Conservation (phyloP, 306 rosid species). For the Dicorynia guianensis region DNA sequence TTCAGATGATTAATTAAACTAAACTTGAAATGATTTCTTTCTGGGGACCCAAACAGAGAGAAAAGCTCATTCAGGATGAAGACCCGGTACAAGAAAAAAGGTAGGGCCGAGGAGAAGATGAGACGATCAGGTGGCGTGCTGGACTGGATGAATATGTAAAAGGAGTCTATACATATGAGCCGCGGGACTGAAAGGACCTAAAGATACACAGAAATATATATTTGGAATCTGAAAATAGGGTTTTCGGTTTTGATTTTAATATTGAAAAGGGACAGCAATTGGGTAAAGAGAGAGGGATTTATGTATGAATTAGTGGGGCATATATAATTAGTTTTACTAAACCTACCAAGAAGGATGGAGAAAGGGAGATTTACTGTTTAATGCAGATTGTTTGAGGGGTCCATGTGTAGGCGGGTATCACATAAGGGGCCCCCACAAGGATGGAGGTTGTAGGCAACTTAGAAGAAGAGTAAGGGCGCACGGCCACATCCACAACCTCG, state of each 20-base stretch:
- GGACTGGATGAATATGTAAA: conserved; percentile 55
- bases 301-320: no score
- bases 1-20: no score
- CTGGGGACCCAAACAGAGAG: conserved; percentile 40
- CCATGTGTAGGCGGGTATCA: conserved; percentile 52
- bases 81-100: conserved; percentile 26
- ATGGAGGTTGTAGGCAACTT: conserved; percentile 36
- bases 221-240: background rate
- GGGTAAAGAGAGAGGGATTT: no score
- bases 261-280: no score
- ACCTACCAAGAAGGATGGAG: conserved; percentile 58
- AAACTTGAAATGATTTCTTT: background rate
- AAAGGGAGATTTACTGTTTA: conserved; percentile 25
- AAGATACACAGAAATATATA: conserved; percentile 27
- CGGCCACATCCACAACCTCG: conserved; percentile 79
- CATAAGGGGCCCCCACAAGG: conserved; percentile 54
- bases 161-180: conserved; percentile 60
- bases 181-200: conserved; percentile 50
- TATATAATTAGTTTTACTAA: conserved; percentile 42
- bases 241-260: conserved; percentile 22
- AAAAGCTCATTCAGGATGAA: conserved; percentile 36
- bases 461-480: conserved; percentile 60
- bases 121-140: conserved; percentile 41
- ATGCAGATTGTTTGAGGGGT: conserved; percentile 47
- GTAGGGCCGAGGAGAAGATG: conserved; percentile 18